phyloP scores from a whole-genome alignment of 768 basidiomycete genomes.

The Rhizopogon vinicolor region DNA sequence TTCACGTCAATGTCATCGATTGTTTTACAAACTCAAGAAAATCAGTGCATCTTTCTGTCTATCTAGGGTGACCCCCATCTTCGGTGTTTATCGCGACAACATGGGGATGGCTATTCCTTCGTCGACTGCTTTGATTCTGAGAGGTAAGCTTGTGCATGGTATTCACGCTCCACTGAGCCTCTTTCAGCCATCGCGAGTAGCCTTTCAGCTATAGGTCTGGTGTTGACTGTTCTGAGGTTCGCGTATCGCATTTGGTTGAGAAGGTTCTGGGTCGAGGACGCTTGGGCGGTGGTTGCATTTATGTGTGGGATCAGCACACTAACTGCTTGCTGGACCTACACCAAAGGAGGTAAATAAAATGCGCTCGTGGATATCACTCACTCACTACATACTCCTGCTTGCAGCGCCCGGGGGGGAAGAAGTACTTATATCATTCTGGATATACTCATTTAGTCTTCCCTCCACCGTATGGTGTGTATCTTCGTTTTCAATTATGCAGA shows the following conservation, averaged over 20 bases:
- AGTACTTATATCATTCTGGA: conserved; percentile 8
- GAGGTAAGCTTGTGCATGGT: not conserved
- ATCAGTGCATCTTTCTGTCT: not conserved
- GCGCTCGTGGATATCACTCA: not conserved
- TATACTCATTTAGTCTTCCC: conserved; percentile 9
- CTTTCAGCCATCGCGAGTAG: conserved; percentile 5
- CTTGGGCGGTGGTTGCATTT: conserved; percentile 14
- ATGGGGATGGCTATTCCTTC: not conserved
- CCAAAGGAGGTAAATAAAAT: conserved; percentile 1
- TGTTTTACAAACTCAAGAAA: not conserved
- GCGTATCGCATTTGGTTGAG: conserved; percentile 16
- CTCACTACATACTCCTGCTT: not conserved
- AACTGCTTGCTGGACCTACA: conserved; percentile 7
- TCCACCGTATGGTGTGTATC: conserved; percentile 12
- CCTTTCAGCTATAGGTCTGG: conserved; percentile 5
- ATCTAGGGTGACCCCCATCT: not conserved
- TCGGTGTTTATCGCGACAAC: not conserved
- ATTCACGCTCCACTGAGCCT: not conserved
- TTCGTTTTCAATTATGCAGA: not conserved
- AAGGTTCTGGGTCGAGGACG: conserved; percentile 18
- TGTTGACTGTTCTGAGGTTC: conserved; percentile 12
- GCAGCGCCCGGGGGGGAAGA: not conserved
- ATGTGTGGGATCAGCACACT: conserved; percentile 6
- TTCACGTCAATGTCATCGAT: not conserved
- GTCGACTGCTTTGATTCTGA: not conserved